phyloP scores from a whole-genome alignment of 345 rosid genomes.

The Cochlearia excelsa region DNA sequence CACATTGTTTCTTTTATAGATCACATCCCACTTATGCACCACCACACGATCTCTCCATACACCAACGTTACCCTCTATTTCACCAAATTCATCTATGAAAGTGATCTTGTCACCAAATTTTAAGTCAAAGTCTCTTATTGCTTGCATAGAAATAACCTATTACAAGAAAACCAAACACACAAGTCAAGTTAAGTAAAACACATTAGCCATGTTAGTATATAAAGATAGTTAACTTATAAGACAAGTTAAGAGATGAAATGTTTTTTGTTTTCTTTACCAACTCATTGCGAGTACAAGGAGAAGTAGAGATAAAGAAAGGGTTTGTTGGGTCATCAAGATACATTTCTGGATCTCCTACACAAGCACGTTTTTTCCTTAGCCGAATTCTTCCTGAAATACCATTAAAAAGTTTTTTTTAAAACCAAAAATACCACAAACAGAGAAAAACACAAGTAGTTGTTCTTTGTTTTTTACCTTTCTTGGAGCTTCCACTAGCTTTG shows the following conservation, averaged over 20 bases:
- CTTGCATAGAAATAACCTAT: conserved; percentile 17
- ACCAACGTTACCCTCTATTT: conserved; percentile 1
- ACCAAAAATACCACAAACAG: neutral
- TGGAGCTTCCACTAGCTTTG: conserved; percentile 10
- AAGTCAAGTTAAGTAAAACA: neutral
- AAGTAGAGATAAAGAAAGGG: conserved; percentile 23
- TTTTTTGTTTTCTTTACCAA: conserved; percentile 14
- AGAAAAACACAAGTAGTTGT: neutral
- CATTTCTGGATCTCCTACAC: neutral
- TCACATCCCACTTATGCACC: conserved; percentile 13
- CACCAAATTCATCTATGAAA: conserved; percentile 14
- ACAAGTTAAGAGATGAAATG: neutral
- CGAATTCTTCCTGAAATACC: neutral
- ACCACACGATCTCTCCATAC: conserved; percentile 22
- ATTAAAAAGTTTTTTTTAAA: no score
- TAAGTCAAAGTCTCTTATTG: conserved; percentile 7
- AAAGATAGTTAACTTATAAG: neutral
- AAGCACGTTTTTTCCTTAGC: neutral
- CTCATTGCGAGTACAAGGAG: conserved; percentile 6
- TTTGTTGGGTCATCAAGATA: conserved; percentile 23
- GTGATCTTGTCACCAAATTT: conserved; percentile 11
- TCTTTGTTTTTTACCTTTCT: conserved; percentile 3
- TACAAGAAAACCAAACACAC: neutral
- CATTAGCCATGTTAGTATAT: no score
- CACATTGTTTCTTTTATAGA: conserved; percentile 13